Evolutionary conservation across 495 filamentous ascomycete genomes (phyloP), one percentile per base, ranked within the genome.

Genomic region (Talaromyces nanjingensis): DNA sequence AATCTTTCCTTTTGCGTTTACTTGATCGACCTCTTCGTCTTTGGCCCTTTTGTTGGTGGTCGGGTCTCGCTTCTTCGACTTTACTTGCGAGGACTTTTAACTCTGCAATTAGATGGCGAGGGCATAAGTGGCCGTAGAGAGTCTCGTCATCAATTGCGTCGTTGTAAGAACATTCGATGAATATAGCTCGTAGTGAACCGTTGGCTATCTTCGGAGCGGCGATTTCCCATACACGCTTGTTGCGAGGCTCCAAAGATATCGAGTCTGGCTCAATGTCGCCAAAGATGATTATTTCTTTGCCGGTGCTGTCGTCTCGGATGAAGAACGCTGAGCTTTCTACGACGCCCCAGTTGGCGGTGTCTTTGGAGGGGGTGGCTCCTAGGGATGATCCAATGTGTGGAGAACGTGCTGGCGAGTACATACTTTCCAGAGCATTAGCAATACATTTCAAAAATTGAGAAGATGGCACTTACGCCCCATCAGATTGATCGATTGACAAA

Each of bases 141-240:
- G 83, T 81, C 29, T 87, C 84, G 60, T 93, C 89, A 16, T 86
- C 79, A 65, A 89, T 86, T 7, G 80, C 81, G 69, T 96, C 86
- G 65, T 89, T 89, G 72, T 91, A 98, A 33, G 89, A 93, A 72
- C 94, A 98, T 79, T 98, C 94, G 68, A 98, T 97, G 70, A 97
- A 91, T 6, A 98, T 87, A 9, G 88, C 93, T 1, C 79, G 77
- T 2, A 98, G 81, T 11, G 80, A 76, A 1, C 90, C 89, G 1
- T 77, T 71, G 4, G 78, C 85, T 22, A 98, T 84, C 68, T 94
- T 96, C 9, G 86, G 87, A 0, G 92, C 96, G 1, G 93, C 93
- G 67, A 91, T 86, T 54, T 81, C 78, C 94, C 94, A 98, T 11
- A 98, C 86, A 9, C 76, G 79, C 37, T 74, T 77, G 66, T 91